Evolutionary conservation across 768 basidiomycete genomes (phyloP).

Genomic region (Kondoa malvinella): DNA sequence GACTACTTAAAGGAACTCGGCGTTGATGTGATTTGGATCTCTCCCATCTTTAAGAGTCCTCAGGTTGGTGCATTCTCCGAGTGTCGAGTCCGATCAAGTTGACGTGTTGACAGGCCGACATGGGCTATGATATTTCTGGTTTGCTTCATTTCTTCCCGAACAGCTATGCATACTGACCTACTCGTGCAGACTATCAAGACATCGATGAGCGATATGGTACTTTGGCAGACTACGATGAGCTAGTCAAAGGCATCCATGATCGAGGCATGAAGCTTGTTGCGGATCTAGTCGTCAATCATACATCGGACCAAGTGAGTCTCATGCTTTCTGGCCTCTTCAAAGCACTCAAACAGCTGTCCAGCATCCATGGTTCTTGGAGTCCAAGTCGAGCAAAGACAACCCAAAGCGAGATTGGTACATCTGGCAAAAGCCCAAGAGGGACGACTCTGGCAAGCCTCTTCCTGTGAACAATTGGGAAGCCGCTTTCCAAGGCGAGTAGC

Average conservation of each 20-base stretch:
- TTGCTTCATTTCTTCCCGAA: slow-evolving; percentile 50
- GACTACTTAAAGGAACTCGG: slow-evolving; percentile 49
- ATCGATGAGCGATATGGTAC: slow-evolving; percentile 39
- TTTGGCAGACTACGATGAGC: slow-evolving; percentile 35
- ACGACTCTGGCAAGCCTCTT: slow-evolving; percentile 40
- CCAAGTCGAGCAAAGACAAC: slow-evolving; percentile 39
- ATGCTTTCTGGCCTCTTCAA: background rate
- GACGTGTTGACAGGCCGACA: background rate
- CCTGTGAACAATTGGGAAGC: slow-evolving; percentile 64
- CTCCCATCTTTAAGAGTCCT: slow-evolving; percentile 53
- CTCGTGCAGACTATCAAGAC: background rate
- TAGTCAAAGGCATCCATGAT: slow-evolving; percentile 37
- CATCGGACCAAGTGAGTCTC: slow-evolving; percentile 46
- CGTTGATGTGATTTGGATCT: slow-evolving; percentile 50
- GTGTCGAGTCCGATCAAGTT: slow-evolving; percentile 30
- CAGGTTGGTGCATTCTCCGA: slow-evolving; percentile 35
- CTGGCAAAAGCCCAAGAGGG: slow-evolving; percentile 48
- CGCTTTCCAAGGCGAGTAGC: slow-evolving; percentile 22
- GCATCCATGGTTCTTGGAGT: slow-evolving; percentile 56
- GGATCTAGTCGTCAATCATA: slow-evolving; percentile 60
- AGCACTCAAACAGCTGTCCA: background rate
- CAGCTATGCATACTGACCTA: slow-evolving; percentile 35
- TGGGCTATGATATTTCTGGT: slow-evolving; percentile 39
- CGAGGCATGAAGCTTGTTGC: slow-evolving; percentile 59
- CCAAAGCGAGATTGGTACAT: slow-evolving; percentile 61